Conservation (phyloP, 805 yeast species). For the Saturnispora dispora region DNA sequence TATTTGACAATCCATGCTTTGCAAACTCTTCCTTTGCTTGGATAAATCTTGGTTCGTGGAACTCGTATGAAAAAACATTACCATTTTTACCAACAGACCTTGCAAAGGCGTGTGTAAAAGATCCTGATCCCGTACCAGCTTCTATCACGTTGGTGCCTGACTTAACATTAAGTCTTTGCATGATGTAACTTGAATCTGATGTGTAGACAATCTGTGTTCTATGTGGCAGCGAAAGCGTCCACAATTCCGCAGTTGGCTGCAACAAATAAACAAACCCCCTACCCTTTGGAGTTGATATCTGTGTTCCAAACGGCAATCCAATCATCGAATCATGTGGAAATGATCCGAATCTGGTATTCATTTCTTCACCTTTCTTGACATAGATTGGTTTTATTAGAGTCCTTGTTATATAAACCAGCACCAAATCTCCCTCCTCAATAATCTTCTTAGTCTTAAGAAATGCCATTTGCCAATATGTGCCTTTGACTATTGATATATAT, state of each 20-base stretch:
- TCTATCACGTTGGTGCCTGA: constrained; percentile 79
- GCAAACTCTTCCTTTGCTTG: constrained; percentile 75
- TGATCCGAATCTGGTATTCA: constrained; percentile 84
- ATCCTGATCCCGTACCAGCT: constrained; percentile 97
- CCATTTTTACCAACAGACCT: constrained; percentile 62
- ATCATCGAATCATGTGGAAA: constrained; percentile 82
- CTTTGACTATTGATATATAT: background rate
- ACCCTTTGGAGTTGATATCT: constrained; percentile 61
- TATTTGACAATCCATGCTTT: constrained; percentile 53
- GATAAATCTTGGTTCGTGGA: constrained; percentile 72
- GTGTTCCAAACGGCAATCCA: constrained; percentile 76
- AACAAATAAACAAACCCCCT: constrained; percentile 79
- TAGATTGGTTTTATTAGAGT: constrained; percentile 67
- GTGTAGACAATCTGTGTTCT: constrained; percentile 97
- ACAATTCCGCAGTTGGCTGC: constrained; percentile 89
- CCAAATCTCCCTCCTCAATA: constrained; percentile 83
- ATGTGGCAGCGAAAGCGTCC: constrained; percentile 95
- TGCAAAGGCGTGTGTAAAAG: constrained; percentile 87
- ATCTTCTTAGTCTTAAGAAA: constrained; percentile 43
- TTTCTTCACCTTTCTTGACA: constrained; percentile 46
- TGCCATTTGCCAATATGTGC: constrained; percentile 14
- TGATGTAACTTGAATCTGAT: constrained; percentile 86
- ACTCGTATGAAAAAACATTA: constrained; percentile 74
- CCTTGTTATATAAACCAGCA: constrained; percentile 77
- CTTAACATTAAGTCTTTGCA: constrained; percentile 67